phyloP scores from a whole-genome alignment of 2,329 filamentous ascomycete species.

The Talaromyces sp. region DNA sequence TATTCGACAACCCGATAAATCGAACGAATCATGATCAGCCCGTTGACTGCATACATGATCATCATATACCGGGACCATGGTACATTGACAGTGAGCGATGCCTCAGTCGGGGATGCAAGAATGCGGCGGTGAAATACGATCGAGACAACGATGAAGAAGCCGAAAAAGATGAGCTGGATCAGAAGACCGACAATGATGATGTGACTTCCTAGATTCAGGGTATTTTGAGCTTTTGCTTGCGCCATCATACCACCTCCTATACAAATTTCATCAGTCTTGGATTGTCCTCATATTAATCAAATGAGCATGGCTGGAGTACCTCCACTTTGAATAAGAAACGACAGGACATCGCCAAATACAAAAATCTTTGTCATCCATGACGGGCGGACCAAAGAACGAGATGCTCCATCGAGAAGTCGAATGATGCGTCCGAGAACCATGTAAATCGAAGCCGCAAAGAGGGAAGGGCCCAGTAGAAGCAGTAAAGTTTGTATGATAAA shows the following conservation, averaged over 20 bases:
- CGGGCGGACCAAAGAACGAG: slow-evolving; percentile 22
- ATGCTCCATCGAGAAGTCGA: slow-evolving; percentile 14
- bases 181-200: slow-evolving; percentile 29
- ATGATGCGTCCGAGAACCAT: slow-evolving; percentile 35
- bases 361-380: slow-evolving; percentile 33
- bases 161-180: slow-evolving; percentile 29
- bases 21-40: slow-evolving; percentile 20
- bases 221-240: slow-evolving; percentile 7
- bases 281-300: neutral
- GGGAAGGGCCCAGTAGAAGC: slow-evolving; percentile 31
- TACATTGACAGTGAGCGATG: slow-evolving; percentile 19
- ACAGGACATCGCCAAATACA: slow-evolving; percentile 28
- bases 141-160: slow-evolving; percentile 25
- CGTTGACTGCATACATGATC: slow-evolving; percentile 21
- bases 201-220: slow-evolving; percentile 4
- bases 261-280: neutral
- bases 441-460: slow-evolving; percentile 34
- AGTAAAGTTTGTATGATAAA: neutral
- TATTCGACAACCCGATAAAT: slow-evolving; percentile 23
- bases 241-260: slow-evolving; percentile 17
- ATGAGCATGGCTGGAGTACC: neutral
- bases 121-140: slow-evolving; percentile 25
- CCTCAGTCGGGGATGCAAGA: slow-evolving; percentile 26
- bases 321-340: slow-evolving; percentile 31
- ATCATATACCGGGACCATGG: slow-evolving; percentile 36